Percentiles rank a stretch among this genome's conserved stretches.
Evolutionary conservation across 192 early-diverging fungal genomes (phyloP).

Genomic region (Coemansia sp.): DNA sequence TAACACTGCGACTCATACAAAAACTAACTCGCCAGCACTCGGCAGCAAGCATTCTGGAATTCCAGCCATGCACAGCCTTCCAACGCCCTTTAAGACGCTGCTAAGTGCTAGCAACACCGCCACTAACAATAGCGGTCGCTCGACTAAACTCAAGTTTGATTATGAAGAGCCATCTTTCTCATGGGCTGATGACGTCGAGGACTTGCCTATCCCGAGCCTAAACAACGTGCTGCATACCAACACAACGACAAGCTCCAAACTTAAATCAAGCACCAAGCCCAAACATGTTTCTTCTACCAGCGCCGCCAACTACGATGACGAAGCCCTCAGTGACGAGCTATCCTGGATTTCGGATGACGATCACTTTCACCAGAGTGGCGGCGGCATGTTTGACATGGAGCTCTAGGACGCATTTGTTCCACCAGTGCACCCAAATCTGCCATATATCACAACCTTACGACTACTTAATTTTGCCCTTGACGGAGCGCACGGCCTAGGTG

Average conservation of each 20-base stretch:
- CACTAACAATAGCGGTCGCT: slow-evolving; percentile 6
- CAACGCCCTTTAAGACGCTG: slow-evolving; percentile 20
- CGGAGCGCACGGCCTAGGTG: too few relatives aligned
- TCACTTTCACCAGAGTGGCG: slow-evolving; percentile 18
- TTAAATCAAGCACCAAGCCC: not conserved
- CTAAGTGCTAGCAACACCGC: not conserved
- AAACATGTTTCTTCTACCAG: not conserved
- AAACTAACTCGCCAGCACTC: not conserved
- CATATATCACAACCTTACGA: too few relatives aligned
- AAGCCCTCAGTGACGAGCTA: slow-evolving; percentile 42
- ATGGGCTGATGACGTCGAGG: slow-evolving; percentile 54
- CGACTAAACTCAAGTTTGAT: slow-evolving; percentile 10
- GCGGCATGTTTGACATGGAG: slow-evolving; percentile 42
- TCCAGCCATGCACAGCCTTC: slow-evolving; percentile 36
- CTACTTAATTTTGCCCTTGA: too few relatives aligned
- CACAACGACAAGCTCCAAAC: not conserved
- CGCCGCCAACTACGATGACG: slow-evolving; percentile 22
- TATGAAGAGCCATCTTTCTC: slow-evolving; percentile 28
- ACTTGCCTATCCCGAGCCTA: slow-evolving; percentile 46
- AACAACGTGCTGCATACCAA: slow-evolving; percentile 6
- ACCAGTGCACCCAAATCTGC: too few relatives aligned
- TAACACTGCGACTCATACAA: not conserved
- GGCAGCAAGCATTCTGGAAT: not conserved
- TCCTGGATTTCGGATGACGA: slow-evolving; percentile 44
- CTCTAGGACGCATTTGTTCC: slow-evolving; percentile 18